Base-by-base conservation (phyloP, 164 flowering plant species). In the Taxillus chinensis region DNA sequence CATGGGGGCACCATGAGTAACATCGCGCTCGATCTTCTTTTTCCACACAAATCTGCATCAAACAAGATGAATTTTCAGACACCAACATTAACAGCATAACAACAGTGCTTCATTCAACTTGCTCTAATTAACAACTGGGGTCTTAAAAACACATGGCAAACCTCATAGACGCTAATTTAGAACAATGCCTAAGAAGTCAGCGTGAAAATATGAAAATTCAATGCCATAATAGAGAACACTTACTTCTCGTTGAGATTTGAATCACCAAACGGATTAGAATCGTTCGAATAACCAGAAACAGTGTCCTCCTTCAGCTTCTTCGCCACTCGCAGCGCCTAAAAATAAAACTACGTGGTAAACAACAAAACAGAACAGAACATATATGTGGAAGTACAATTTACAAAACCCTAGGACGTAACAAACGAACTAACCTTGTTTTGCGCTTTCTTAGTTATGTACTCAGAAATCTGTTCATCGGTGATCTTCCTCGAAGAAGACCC, bases 241-340 rank as follows among this genome's bases (percentile, higher is more conserved):
- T 64, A 89, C 95, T 75, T 87, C 57, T 90, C 97, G 46, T 82
- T 87, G 45, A 95, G 86, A 62, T 89, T 95, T 40, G 95, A 71
- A 74, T 95, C 99, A 7, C 96, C 96, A 74, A 95, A 95, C 0
- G 99, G 97, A 74, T 95, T 89, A 2, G 99, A 86, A 60, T 91
- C 99, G 58, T 95, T 95, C 0, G 96, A 81, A 65, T 91, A 91
- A 38, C 96, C 97, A 5, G 96, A 85, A 7, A 87, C 92, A 0
- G 83, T 71, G 60, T 80, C 85, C 4, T 87, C 27, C 73, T 87
- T 89, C 71, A 89, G 51, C 55, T 87, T 90, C 80, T 91, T 95
- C 0, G 97, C 91, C 6, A 74, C 91, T 59, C 70, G 78, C 71
- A 71, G 16, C 3, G 97, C 96, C 98, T 92, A 53, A 65, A 16